These are phyloP conservation scores for Aspergillus proliferans DNA, from an alignment of 2,329 filamentous ascomycete genomes.

Conservation along the genomic window DNA sequence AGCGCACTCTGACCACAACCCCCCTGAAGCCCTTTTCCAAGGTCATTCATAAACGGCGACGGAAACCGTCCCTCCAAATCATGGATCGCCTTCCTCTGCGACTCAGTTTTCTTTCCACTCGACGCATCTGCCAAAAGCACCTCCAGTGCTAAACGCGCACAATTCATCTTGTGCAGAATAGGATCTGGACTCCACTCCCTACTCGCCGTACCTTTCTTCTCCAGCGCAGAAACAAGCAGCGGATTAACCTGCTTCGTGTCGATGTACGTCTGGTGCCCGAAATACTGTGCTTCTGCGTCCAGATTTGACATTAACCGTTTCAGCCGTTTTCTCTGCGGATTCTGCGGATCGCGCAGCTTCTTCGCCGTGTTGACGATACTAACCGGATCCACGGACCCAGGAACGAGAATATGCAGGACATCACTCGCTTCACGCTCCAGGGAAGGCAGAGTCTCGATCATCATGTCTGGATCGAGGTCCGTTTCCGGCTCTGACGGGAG, in stretches of 20 bases:
- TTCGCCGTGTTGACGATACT: slow-evolving; percentile 23
- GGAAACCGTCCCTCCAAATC: slow-evolving; percentile 31
- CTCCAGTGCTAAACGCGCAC: slow-evolving; percentile 34
- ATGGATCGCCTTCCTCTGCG: slow-evolving; percentile 16
- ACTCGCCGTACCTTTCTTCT: slow-evolving; percentile 10
- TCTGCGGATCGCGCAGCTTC: slow-evolving; percentile 22
- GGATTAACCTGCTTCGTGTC: slow-evolving; percentile 22
- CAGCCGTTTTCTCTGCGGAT: slow-evolving; percentile 24
- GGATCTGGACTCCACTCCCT: slow-evolving; percentile 29
- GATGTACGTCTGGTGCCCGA: slow-evolving; percentile 31
- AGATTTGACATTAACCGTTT: slow-evolving; percentile 19
- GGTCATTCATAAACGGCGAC: slow-evolving; percentile 26
- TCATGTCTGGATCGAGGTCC: slow-evolving; percentile 28
- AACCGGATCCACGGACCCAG: slow-evolving; percentile 18
- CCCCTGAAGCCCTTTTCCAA: slow-evolving; percentile 12
- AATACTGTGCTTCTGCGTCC: slow-evolving; percentile 18
- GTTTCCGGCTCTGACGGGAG: slow-evolving; percentile 22
- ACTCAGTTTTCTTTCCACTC: slow-evolving; percentile 12
- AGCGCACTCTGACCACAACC: slow-evolving; percentile 36
- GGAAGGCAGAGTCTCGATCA: slow-evolving; percentile 35
- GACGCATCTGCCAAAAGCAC: slow-evolving; percentile 24
- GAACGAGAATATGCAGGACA: slow-evolving; percentile 34
- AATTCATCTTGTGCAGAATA: slow-evolving; percentile 41
- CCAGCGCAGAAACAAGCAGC: slow-evolving; percentile 22
- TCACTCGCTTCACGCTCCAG: slow-evolving; percentile 27